Percentiles rank a stretch among this genome's conserved stretches.
phyloP scores from a whole-genome alignment of 2,329 filamentous ascomycete species.

The Fusarium chaquense region DNA sequence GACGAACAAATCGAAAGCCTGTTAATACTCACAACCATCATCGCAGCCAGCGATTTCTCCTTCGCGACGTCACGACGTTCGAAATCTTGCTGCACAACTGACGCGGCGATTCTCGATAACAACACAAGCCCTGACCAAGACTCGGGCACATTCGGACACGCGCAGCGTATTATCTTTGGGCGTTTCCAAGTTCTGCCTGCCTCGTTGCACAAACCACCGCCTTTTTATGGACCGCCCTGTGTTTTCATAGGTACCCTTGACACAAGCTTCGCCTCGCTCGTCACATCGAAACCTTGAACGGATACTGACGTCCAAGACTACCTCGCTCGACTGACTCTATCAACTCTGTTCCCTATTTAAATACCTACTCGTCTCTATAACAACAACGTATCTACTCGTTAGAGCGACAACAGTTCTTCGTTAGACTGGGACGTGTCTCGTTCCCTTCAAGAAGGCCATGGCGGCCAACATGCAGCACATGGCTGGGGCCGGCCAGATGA shows the following conservation, averaged over 20 bases:
- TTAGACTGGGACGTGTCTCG: conserved; percentile 39
- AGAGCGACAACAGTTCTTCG: conserved; percentile 15
- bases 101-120: conserved; percentile 19
- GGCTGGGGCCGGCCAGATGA: conserved; percentile 61
- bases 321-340: conserved; percentile 1
- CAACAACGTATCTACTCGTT: conserved; percentile 13
- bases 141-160: conserved; percentile 21
- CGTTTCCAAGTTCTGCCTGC: conserved; percentile 26
- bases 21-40: conserved; percentile 22
- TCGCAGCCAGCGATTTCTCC: conserved; percentile 16
- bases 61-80: conserved; percentile 23
- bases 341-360: not conserved
- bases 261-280: conserved; percentile 39
- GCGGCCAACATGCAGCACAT: conserved; percentile 71
- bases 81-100: conserved; percentile 26
- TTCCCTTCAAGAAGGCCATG: conserved; percentile 61
- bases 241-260: conserved; percentile 49
- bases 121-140: not conserved
- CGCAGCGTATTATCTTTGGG: conserved; percentile 26
- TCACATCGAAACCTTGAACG: conserved; percentile 8
- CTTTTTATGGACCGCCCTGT: conserved; percentile 51
- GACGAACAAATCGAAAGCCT: conserved; percentile 10
- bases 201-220: conserved; percentile 38
- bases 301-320: not conserved
- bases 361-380: not conserved